Evolutionary conservation across 176 grass and related monocot genomes (phyloP).

Genomic region (Urochloa ruziziensis): DNA sequence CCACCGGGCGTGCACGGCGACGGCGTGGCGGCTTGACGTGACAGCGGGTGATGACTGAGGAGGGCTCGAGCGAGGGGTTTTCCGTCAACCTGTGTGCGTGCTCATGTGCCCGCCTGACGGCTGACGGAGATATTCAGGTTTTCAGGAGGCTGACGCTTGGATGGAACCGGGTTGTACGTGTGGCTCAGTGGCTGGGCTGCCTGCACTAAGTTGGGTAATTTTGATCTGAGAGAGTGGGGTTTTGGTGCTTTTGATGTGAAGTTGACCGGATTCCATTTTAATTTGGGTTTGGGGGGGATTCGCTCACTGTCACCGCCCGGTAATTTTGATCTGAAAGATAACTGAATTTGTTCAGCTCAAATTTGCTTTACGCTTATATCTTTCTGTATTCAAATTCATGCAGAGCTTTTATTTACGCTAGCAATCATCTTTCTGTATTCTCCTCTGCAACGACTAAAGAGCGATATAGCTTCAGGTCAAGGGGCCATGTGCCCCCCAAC

Average conservation of each 20-base stretch:
- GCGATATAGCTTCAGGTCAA: too few species aligned
- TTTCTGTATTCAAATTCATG: too few species aligned
- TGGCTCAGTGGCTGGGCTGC: not conserved
- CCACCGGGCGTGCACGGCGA: not conserved
- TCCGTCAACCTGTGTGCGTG: not conserved
- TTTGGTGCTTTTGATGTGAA: constrained; percentile 1
- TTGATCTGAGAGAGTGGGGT: not conserved
- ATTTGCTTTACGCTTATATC: too few species aligned
- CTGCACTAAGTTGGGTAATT: not conserved
- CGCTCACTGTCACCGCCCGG: too few species aligned
- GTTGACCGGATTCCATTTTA: not conserved
- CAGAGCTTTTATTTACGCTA: too few species aligned
- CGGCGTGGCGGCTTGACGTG: constrained; percentile 6
- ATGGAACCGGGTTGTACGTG: not conserved
- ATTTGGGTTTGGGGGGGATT: too few species aligned
- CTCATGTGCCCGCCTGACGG: not conserved
- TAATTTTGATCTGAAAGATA: too few species aligned
- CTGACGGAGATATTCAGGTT: not conserved
- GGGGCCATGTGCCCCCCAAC: too few species aligned
- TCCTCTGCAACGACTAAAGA: too few species aligned
- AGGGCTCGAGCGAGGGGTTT: not conserved
- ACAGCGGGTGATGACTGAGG: not conserved
- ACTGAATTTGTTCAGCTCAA: not conserved
- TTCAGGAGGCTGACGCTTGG: not conserved
- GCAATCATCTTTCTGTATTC: too few species aligned